phyloP scores from a whole-genome alignment of 2,329 filamentous ascomycete species.

The Cercospora nicotianae region DNA sequence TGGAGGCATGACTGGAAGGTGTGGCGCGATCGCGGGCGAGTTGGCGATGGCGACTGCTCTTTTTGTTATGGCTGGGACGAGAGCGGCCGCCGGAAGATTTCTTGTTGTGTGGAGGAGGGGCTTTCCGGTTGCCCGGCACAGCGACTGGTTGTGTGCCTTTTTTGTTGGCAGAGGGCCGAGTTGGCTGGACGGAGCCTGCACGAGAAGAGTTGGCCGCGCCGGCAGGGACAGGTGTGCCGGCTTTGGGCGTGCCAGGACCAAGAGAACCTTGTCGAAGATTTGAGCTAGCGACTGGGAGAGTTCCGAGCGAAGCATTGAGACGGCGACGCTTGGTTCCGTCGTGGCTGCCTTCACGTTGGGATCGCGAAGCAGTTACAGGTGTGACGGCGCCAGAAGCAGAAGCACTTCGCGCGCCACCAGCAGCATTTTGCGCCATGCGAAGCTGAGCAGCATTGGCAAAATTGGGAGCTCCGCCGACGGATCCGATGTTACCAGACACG shows the following conservation, averaged over 20 bases:
- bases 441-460: conserved; percentile 54
- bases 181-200: conserved; percentile 61
- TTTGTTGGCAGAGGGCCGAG: conserved; percentile 30
- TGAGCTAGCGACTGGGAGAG: conserved; percentile 55
- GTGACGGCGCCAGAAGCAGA: conserved; percentile 23
- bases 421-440: conserved; percentile 42
- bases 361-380: conserved; percentile 30
- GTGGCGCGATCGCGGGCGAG: conserved; percentile 39
- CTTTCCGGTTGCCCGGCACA: conserved; percentile 50
- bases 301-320: conserved; percentile 54
- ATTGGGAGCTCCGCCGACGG: conserved; percentile 50
- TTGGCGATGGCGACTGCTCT: conserved; percentile 38
- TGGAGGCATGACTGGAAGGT: conserved; percentile 36
- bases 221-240: conserved; percentile 52
- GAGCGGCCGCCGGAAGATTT: conserved; percentile 24
- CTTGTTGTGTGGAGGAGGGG: conserved; percentile 46
- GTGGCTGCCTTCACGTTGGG: conserved; percentile 42
- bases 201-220: conserved; percentile 48
- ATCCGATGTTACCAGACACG: conserved; percentile 56
- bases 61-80: conserved; percentile 29
- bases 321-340: conserved; percentile 59
- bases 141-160: conserved; percentile 34
- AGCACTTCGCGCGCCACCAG: conserved; percentile 21
- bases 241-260: conserved; percentile 64
- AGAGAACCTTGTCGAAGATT: conserved; percentile 60